Percentiles rank a stretch among this genome's conserved stretches.
Evolutionary conservation across 257 asterid species (phyloP).

Genomic region (Fraxinus americana): DNA sequence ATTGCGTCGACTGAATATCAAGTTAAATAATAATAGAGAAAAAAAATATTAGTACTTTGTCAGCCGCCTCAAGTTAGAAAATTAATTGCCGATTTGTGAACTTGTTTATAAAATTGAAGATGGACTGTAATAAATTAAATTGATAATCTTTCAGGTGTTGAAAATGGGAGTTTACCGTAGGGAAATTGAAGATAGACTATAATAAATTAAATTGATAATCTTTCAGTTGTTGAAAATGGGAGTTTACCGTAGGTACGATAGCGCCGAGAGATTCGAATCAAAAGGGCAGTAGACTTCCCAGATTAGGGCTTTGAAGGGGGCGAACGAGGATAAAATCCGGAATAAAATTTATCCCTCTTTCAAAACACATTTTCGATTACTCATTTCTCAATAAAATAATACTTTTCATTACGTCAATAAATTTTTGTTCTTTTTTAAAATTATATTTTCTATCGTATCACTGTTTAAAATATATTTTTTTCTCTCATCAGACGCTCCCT

Average conservation of each 20-base stretch:
- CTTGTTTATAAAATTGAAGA: not conserved
- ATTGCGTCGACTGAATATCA: not conserved
- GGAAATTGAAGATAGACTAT: no score
- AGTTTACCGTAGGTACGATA: not conserved
- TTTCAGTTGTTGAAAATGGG: not conserved
- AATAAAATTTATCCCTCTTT: not conserved
- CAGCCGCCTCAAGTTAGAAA: not conserved
- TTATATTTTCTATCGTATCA: no score
- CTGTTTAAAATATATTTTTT: no score
- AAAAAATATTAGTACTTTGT: not conserved
- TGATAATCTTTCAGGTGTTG: not conserved
- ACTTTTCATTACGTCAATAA: no score
- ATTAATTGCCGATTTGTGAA: not conserved
- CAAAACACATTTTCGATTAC: no score
- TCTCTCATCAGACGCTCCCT: no score
- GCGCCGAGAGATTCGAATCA: conserved; percentile 16
- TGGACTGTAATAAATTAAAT: not conserved
- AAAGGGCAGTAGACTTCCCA: not conserved
- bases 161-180: not conserved
- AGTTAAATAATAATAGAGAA: not conserved
- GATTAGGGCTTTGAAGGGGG: conserved; percentile 25
- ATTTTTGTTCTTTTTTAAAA: no score
- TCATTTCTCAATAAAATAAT: no score
- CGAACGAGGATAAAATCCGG: not conserved
- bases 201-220: not conserved